Conservation (phyloP, 352 stramenopile genomes). For the Aphanomyces stellatus region DNA sequence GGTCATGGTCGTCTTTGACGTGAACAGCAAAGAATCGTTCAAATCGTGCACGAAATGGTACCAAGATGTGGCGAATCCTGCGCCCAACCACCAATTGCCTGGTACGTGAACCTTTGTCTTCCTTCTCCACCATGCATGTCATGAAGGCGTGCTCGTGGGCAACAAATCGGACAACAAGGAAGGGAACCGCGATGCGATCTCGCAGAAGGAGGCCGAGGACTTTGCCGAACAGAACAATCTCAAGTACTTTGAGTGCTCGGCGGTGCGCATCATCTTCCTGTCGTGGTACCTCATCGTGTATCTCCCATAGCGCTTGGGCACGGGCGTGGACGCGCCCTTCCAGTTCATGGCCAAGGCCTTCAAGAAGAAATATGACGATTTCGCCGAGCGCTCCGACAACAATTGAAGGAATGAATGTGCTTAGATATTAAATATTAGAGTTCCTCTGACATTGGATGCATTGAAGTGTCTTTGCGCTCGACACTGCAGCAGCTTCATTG, state of each 20-base stretch:
- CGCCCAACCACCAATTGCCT: slow-evolving; percentile 65
- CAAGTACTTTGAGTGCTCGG: slow-evolving; percentile 77
- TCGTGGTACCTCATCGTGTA: neutral
- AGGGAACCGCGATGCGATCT: slow-evolving; percentile 64
- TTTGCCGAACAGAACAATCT: slow-evolving; percentile 65
- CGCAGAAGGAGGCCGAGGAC: slow-evolving; percentile 58
- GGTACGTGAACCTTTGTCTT: slow-evolving; percentile 22
- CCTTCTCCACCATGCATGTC: neutral
- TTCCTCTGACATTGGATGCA: neutral
- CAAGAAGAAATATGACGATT: slow-evolving; percentile 69
- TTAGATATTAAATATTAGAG: neutral
- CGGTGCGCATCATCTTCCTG: slow-evolving; percentile 26
- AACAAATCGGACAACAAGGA: slow-evolving; percentile 76
- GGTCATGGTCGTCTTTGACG: slow-evolving; percentile 68
- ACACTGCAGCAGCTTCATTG: neutral
- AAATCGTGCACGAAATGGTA: slow-evolving; percentile 79
- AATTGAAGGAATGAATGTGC: neutral
- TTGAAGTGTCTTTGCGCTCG: slow-evolving; percentile 1
- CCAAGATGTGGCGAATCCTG: slow-evolving; percentile 62
- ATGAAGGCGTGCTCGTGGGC: slow-evolving; percentile 49
- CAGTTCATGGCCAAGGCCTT: slow-evolving; percentile 74
- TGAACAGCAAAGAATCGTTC: slow-evolving; percentile 84
- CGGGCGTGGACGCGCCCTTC: slow-evolving; percentile 64
- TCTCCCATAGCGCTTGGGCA: slow-evolving; percentile 52
- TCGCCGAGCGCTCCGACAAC: slow-evolving; percentile 12